A percentile compares a stretch with the other conserved stretches of the same genome.
phyloP scores from a whole-genome alignment of 306 rosid genomes.

The Rosa multiflora region DNA sequence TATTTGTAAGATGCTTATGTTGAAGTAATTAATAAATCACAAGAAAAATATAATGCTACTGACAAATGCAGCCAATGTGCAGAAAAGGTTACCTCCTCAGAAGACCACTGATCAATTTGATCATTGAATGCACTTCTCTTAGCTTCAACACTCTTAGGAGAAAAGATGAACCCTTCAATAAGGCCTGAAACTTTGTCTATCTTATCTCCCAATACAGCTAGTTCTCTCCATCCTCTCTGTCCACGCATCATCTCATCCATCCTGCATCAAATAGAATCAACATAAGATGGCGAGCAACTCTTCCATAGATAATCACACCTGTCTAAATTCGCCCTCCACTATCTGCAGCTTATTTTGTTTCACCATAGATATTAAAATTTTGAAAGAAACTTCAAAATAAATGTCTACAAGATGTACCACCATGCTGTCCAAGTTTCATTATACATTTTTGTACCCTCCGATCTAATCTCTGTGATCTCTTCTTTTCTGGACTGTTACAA shows the following conservation, averaged over 20 bases:
- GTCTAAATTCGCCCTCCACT: conserved; percentile 16
- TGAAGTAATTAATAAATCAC: neutral
- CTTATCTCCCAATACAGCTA: conserved; percentile 85
- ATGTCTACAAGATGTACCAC: neutral
- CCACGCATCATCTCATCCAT: conserved; percentile 99
- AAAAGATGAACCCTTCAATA: conserved; percentile 81
- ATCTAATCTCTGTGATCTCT: neutral
- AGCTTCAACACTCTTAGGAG: conserved; percentile 56
- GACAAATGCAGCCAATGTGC: conserved; percentile 15
- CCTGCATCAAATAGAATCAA: conserved; percentile 46
- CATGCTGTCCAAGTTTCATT: neutral
- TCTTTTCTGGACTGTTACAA: neutral
- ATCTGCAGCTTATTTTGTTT: neutral
- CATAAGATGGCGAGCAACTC: conserved; percentile 11
- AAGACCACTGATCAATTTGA: conserved; percentile 62
- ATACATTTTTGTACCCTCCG: neutral
- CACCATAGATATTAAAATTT: neutral
- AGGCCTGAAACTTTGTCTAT: conserved; percentile 75
- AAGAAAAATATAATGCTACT: conserved; percentile 8
- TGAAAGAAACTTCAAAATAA: neutral
- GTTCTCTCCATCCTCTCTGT: conserved; percentile 97
- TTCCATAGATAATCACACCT: conserved; percentile 22
- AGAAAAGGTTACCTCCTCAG: conserved; percentile 74
- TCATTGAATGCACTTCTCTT: conserved; percentile 37
- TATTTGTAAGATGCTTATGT: conserved; percentile 4